Base-by-base conservation (phyloP, 768 basidiomycete species). In the Mycena metata region DNA sequence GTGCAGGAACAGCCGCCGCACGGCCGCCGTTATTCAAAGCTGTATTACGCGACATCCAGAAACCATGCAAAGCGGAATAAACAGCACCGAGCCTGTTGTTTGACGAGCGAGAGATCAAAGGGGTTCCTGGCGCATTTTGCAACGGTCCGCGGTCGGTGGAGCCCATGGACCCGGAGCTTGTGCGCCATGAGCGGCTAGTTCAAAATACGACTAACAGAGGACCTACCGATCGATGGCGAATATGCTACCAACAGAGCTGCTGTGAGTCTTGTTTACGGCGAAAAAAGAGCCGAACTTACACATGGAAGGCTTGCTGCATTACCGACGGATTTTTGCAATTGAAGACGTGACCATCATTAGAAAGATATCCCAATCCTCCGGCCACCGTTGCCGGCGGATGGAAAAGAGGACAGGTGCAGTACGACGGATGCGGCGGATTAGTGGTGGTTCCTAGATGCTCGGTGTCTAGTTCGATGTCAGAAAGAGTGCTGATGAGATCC, bases 21-120 rank as follows among this genome's bases (percentile, higher is more conserved):
- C 21, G 63, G 39, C 42, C 64, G 33, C 45, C 41, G 30, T 39
- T 64, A 42, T 2, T 65, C 36, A 71, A 49, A 33, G 66, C 70
- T 26, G 70, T 66, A 49, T 71, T 71, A 30, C 70, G 70, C 41
- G 70, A 71, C 59, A 71, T 67, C 70, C 70, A 71, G 50, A 71
- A 71, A 42, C 36, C 69, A 54, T 73, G 69, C 17, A 73, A 43
- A 9, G 72, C 64, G 19, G 86, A 85, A 43, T 82, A 83, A 0
- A 88, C 86, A 0, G 87, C 85, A 2, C 86, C 86, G 24, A 87
- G 81, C 46, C 86, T 76, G 64, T 88, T 85, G 64, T 86, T 60
- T 39, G 63, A n/a, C 19, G 9, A 42, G 21, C 68, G 64, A 6
- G 30, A 23, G 49, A 45, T 39, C 26, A 64, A 46, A 19, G 74